Evolutionary conservation across 768 basidiomycete genomes (phyloP).

Genomic region (Podaxis mareebaensis): DNA sequence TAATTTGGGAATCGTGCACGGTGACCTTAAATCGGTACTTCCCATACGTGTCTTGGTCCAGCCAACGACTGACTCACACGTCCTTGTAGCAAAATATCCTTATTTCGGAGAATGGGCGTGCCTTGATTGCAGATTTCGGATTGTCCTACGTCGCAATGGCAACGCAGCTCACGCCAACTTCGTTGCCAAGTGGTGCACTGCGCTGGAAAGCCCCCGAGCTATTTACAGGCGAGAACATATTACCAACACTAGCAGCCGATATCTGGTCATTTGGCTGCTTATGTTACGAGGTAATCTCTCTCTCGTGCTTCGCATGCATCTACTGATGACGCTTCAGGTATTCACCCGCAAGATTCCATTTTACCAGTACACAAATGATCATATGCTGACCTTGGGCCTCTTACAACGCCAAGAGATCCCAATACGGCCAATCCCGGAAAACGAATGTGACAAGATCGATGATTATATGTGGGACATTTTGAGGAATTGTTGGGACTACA

Average conservation of each 20-base stretch:
- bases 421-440: background rate
- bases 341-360: background rate
- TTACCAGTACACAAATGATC: background rate
- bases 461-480: background rate
- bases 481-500: background rate
- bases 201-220: background rate
- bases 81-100: background rate
- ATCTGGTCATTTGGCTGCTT: constrained; percentile 4
- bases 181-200: too few species aligned
- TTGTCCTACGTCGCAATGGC: background rate
- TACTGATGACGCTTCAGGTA: background rate
- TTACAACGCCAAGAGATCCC: background rate
- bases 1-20: background rate
- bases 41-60: background rate
- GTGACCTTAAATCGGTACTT: background rate
- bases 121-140: background rate
- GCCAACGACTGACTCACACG: background rate
- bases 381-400: background rate
- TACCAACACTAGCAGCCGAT: background rate
- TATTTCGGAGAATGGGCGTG: background rate
- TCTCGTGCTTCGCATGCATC: background rate
- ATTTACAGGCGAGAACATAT: background rate
- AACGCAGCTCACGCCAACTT: background rate
- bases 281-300: background rate
- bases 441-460: background rate